Conservation (phyloP, 2,329 filamentous ascomycete genomes). For the Colletotrichum melonis region DNA sequence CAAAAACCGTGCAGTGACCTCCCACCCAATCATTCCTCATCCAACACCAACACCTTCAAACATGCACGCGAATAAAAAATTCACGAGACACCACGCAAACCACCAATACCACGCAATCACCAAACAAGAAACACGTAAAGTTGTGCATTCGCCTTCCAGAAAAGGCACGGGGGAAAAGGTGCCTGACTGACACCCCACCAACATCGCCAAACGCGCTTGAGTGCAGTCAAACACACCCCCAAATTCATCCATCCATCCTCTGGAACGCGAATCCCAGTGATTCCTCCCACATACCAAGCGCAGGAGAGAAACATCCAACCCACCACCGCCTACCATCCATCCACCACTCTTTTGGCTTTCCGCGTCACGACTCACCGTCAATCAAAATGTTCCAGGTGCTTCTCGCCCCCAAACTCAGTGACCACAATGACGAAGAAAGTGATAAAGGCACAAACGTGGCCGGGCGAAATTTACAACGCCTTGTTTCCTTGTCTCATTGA, state of each 20-base stretch:
- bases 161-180: too few species aligned
- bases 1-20: not conserved
- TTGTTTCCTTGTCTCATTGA: not conserved
- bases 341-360: not conserved
- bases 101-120: constrained; percentile 1
- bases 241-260: not conserved
- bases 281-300: constrained; percentile 2
- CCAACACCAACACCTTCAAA: not conserved
- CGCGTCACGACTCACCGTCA: not conserved
- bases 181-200: not conserved
- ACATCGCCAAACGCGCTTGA: not conserved
- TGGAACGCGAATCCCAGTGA: constrained; percentile 2
- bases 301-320: not conserved
- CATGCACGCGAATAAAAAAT: not conserved
- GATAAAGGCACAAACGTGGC: constrained; percentile 7
- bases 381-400: not conserved
- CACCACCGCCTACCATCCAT: not conserved
- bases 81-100: not conserved
- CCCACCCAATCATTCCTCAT: constrained; percentile 12
- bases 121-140: constrained; percentile 1
- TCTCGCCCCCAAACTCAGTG: not conserved
- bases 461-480: not conserved
- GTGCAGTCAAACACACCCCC: not conserved
- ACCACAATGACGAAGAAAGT: not conserved
- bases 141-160: not conserved